Percentiles rank a stretch among this genome's conserved stretches.
phyloP scores from a whole-genome alignment of 2,329 filamentous ascomycete species.

The Colletotrichum chrysophilum region DNA sequence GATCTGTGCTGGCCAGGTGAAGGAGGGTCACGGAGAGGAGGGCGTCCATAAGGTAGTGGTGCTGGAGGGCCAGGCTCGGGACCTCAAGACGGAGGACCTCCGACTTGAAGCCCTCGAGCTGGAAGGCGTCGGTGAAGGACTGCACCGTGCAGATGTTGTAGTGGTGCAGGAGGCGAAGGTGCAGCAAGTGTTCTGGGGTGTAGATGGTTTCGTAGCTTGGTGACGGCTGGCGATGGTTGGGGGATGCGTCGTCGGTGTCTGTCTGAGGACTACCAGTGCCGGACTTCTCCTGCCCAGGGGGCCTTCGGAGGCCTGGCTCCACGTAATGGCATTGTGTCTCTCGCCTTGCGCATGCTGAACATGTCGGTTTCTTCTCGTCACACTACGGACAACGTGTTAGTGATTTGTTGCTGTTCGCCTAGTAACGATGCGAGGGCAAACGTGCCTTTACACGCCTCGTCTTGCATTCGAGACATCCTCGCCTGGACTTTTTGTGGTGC shows the following conservation, averaged over 20 bases:
- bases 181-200: background rate
- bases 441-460: background rate
- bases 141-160: background rate
- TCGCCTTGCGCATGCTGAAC: background rate
- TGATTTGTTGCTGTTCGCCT: background rate
- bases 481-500: background rate
- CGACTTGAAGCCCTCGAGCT: background rate
- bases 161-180: background rate
- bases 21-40: background rate
- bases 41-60: background rate
- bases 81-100: background rate
- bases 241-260: background rate
- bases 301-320: background rate
- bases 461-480: background rate
- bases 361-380: background rate
- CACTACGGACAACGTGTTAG: background rate
- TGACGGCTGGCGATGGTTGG: background rate
- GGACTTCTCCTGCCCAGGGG: background rate
- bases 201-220: background rate
- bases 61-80: background rate
- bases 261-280: background rate
- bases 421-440: background rate
- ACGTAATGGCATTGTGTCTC: background rate
- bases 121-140: background rate
- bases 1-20: background rate